Conservation (phyloP, 306 rosid species). For the Prunus kanzakura region DNA sequence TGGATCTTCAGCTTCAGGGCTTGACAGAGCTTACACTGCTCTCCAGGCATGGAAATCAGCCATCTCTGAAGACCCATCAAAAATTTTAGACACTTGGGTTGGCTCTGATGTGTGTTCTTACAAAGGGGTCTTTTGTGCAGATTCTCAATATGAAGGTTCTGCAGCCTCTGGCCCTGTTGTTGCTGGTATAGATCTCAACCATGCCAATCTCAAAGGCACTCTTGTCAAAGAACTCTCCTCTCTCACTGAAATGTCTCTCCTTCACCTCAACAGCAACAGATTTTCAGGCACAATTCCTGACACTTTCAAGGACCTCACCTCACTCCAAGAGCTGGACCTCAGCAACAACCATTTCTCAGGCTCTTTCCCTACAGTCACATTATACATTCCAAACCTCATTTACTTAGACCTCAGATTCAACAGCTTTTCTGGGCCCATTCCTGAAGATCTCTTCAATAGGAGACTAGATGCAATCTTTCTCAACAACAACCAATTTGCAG, state of each 20-base stretch:
- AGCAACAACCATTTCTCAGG: conserved; percentile 91
- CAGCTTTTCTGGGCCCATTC: conserved; percentile 64
- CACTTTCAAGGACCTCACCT: conserved; percentile 48
- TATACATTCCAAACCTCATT: conserved; percentile 65
- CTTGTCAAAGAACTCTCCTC: conserved; percentile 73
- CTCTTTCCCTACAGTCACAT: conserved; percentile 53
- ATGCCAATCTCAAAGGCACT: conserved; percentile 78
- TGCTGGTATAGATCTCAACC: conserved; percentile 92
- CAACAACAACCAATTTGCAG: conserved; percentile 80
- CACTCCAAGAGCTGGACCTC: conserved; percentile 77
- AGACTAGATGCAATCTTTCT: conserved; percentile 81
- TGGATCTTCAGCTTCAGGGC: conserved; percentile 44
- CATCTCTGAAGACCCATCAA: conserved; percentile 71
- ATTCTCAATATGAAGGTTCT: conserved; percentile 34
- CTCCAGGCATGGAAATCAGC: conserved; percentile 94
- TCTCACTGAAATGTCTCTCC: conserved; percentile 65
- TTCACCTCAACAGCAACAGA: conserved; percentile 87
- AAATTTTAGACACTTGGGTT: conserved; percentile 60
- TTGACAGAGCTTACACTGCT: conserved; percentile 60
- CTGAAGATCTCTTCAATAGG: conserved; percentile 62
- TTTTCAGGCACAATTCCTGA: conserved; percentile 71
- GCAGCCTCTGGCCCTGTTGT: conserved; percentile 40
- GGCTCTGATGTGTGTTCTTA: conserved; percentile 85
- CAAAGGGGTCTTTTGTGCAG: conserved; percentile 79
- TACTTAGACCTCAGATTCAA: conserved; percentile 92